phyloP scores from a whole-genome alignment of 2,329 filamentous ascomycete species.

The Talaromyces rugulosus region DNA sequence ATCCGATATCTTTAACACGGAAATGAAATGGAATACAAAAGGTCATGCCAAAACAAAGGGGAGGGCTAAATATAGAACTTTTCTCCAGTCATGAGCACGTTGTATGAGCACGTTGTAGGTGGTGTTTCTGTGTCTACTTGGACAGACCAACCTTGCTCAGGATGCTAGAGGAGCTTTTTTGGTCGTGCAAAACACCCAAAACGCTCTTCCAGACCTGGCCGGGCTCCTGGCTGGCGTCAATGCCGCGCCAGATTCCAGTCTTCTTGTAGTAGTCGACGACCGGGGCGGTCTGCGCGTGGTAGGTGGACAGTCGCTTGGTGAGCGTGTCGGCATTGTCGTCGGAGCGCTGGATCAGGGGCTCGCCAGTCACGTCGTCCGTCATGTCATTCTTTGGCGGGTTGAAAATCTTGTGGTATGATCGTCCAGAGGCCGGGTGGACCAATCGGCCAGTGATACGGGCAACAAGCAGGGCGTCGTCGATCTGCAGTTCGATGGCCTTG shows the following conservation, averaged over 20 bases:
- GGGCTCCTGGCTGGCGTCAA: constrained; percentile 95
- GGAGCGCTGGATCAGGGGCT: constrained; percentile 91
- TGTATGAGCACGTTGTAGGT: neutral
- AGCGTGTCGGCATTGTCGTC: constrained; percentile 96
- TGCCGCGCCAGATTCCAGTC: constrained; percentile 91
- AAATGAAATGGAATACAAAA: constrained; percentile 1
- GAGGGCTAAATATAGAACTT: constrained; percentile 9
- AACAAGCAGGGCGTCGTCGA: constrained; percentile 90
- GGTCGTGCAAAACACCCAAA: constrained; percentile 66
- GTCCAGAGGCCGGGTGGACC: constrained; percentile 90
- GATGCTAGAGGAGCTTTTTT: constrained; percentile 33
- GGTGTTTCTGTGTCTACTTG: constrained; percentile 35
- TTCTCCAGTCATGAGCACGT: constrained; percentile 15
- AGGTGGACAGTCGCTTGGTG: constrained; percentile 89
- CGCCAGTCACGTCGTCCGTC: constrained; percentile 95
- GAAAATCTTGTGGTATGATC: constrained; percentile 97
- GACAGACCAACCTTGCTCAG: constrained; percentile 53
- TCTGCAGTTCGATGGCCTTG: constrained; percentile 94
- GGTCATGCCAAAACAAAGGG: constrained; percentile 12
- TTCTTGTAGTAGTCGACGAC: constrained; percentile 97
- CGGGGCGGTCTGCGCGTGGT: constrained; percentile 88
- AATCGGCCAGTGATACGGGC: constrained; percentile 94
- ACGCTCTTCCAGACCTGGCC: constrained; percentile 94
- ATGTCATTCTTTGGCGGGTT: constrained; percentile 92
- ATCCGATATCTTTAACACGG: constrained; percentile 8